Evolutionary conservation across 2,329 filamentous ascomycete genomes (phyloP).

Genomic region (Pseudocercospora fijiensis): DNA sequence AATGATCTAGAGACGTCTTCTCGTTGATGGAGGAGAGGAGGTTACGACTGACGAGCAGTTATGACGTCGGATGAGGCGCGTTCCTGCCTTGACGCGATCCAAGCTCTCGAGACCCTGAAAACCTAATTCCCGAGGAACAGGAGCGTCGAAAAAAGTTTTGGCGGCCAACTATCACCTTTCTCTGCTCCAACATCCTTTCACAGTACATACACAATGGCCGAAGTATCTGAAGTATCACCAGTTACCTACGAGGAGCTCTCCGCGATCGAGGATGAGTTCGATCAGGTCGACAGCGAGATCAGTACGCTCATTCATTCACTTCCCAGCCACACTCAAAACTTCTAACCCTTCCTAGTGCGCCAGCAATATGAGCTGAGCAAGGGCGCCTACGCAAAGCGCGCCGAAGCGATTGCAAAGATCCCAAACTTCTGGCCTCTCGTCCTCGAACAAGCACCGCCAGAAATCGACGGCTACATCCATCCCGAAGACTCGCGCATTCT

Average conservation of each 20-base stretch:
- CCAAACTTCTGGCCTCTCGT: slow-evolving; percentile 94
- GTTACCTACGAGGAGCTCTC: slow-evolving; percentile 74
- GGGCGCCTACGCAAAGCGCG: slow-evolving; percentile 74
- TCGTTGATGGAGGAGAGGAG: not conserved
- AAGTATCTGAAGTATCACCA: slow-evolving; percentile 23
- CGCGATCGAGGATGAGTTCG: slow-evolving; percentile 78
- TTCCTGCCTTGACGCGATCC: not conserved
- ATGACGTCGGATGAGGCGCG: not conserved
- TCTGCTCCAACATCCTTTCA: not conserved
- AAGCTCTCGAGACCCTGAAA: not conserved
- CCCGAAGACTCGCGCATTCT: slow-evolving; percentile 75
- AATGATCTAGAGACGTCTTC: not conserved
- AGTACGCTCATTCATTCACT: slow-evolving; percentile 54
- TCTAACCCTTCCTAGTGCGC: slow-evolving; percentile 26
- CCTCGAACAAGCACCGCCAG: slow-evolving; percentile 78
- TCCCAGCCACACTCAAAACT: not conserved
- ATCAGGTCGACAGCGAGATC: slow-evolving; percentile 77
- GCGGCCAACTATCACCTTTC: not conserved
- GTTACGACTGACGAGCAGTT: not conserved
- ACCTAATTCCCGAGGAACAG: not conserved
- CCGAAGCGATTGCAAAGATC: slow-evolving; percentile 68
- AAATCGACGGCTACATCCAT: slow-evolving; percentile 86
- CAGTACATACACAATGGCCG: slow-evolving; percentile 17
- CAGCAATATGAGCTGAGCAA: slow-evolving; percentile 64
- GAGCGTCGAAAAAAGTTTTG: not conserved